phyloP scores from a whole-genome alignment of 805 yeast species.

The Sugiyamaella americana region DNA sequence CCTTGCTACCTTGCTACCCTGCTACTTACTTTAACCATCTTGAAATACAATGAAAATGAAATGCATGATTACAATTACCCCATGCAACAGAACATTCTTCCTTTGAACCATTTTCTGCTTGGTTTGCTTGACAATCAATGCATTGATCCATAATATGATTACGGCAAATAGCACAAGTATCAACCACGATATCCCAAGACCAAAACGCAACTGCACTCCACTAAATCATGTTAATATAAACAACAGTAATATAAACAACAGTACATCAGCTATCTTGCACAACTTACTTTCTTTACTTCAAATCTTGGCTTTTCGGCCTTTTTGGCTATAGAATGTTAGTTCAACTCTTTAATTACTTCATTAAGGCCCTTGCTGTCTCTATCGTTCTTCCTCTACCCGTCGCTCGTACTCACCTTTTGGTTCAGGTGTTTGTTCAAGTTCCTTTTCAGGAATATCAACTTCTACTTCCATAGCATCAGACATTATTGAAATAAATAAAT shows the following conservation, averaged over 20 bases:
- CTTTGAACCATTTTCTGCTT: slow-evolving; percentile 46
- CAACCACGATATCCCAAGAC: slow-evolving; percentile 97
- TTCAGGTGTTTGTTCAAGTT: neutral
- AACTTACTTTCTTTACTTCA: slow-evolving; percentile 69
- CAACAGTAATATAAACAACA: neutral
- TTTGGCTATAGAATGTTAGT: slow-evolving; percentile 7
- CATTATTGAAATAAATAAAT: neutral
- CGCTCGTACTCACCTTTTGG: neutral
- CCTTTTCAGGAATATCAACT: slow-evolving; percentile 6
- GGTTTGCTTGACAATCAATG: slow-evolving; percentile 86
- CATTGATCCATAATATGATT: slow-evolving; percentile 98
- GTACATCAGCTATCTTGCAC: neutral
- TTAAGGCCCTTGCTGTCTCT: neutral
- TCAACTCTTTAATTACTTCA: neutral
- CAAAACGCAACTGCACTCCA: slow-evolving; percentile 99
- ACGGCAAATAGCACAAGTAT: slow-evolving; percentile 96
- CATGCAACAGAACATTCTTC: slow-evolving; percentile 92
- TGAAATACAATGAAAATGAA: slow-evolving; percentile 93
- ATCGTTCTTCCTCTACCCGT: no score
- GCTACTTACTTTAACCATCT: slow-evolving; percentile 34
- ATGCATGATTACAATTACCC: slow-evolving; percentile 98
- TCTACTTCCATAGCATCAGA: slow-evolving; percentile 21
- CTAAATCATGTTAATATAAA: slow-evolving; percentile 19
- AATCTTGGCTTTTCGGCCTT: slow-evolving; percentile 55
- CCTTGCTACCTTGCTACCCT: no score